These are phyloP conservation scores for Podaxis sp. DNA, from an alignment of 768 basidiomycete species.

Conservation along the genomic window DNA sequence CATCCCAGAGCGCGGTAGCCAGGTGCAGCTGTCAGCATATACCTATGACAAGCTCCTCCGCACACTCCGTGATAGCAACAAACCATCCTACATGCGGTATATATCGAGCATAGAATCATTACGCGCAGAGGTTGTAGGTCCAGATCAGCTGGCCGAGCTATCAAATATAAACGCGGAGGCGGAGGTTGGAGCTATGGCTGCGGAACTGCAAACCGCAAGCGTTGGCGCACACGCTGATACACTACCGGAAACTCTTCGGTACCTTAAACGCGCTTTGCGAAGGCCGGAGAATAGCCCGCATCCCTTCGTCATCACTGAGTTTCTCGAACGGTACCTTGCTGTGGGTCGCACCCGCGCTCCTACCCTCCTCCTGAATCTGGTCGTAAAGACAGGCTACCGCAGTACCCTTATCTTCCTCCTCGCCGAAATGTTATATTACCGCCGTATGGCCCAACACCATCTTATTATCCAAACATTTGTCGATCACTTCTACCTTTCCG, in stretches of 20 bases:
- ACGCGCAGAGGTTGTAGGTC: slow-evolving; percentile 4
- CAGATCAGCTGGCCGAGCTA: not conserved
- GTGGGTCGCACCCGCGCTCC: slow-evolving; percentile 31
- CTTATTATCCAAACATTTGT: slow-evolving; percentile 42
- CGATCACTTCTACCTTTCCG: slow-evolving; percentile 46
- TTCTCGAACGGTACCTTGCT: slow-evolving; percentile 30
- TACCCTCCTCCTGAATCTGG: slow-evolving; percentile 27
- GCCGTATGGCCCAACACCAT: slow-evolving; percentile 18
- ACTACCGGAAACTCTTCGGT: slow-evolving; percentile 15
- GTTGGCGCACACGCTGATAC: not conserved
- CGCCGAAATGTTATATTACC: slow-evolving; percentile 42
- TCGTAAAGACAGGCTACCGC: slow-evolving; percentile 18
- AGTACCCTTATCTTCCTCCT: slow-evolving; percentile 27
- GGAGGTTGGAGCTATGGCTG: not conserved
- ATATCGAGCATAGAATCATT: slow-evolving; percentile 18
- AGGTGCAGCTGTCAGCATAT: slow-evolving; percentile 26
- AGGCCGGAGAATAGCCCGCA: slow-evolving; percentile 17
- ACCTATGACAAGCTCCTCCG: slow-evolving; percentile 33
- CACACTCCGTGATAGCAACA: slow-evolving; percentile 16
- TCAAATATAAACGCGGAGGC: not conserved
- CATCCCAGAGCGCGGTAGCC: slow-evolving; percentile 30
- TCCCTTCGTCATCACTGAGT: slow-evolving; percentile 25
- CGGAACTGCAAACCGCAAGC: not conserved
- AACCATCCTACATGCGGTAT: slow-evolving; percentile 5
- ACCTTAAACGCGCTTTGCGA: slow-evolving; percentile 18